Evolutionary conservation across 192 early-diverging fungal genomes (phyloP).

Genomic region (Glomus cerebriforme): DNA sequence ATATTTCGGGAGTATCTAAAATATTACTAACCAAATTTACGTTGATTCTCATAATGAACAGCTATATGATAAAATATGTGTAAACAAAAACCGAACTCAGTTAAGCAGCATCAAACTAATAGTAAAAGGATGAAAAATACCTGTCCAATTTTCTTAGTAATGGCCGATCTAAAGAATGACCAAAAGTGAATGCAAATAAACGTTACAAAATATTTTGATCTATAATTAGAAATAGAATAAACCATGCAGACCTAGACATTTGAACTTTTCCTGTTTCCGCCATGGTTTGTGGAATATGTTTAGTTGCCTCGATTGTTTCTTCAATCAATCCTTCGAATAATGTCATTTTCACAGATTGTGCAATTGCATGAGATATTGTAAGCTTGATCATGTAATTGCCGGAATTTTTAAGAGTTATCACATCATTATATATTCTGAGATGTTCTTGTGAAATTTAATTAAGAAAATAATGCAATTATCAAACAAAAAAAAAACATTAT

Average conservation of each 20-base stretch:
- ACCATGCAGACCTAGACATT: constrained; percentile 65
- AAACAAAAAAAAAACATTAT: neutral
- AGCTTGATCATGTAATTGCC: constrained; percentile 88
- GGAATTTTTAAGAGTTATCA: constrained; percentile 79
- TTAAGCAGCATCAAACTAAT: too few relatives aligned
- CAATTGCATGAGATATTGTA: constrained; percentile 93
- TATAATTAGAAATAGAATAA: neutral
- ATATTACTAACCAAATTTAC: constrained; percentile 89
- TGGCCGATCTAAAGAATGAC: constrained; percentile 73
- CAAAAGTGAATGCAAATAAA: neutral
- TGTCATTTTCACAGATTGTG: constrained; percentile 93
- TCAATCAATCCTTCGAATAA: constrained; percentile 91
- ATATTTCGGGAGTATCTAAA: constrained; percentile 91
- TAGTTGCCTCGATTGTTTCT: constrained; percentile 85
- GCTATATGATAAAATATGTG: constrained; percentile 17
- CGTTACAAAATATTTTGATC: neutral
- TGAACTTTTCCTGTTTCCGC: constrained; percentile 90
- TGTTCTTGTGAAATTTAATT: constrained; percentile 32
- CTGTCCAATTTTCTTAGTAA: constrained; percentile 95
- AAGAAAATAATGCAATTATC: constrained; percentile 3
- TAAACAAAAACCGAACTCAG: neutral
- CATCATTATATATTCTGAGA: constrained; percentile 84
- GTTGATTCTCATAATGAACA: constrained; percentile 89
- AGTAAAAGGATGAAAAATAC: constrained; percentile 1
- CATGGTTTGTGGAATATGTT: constrained; percentile 91